Evolutionary conservation across 768 basidiomycete genomes (phyloP), one percentile per base, ranked within the genome.

Genomic region (Podaxis rugospora): DNA sequence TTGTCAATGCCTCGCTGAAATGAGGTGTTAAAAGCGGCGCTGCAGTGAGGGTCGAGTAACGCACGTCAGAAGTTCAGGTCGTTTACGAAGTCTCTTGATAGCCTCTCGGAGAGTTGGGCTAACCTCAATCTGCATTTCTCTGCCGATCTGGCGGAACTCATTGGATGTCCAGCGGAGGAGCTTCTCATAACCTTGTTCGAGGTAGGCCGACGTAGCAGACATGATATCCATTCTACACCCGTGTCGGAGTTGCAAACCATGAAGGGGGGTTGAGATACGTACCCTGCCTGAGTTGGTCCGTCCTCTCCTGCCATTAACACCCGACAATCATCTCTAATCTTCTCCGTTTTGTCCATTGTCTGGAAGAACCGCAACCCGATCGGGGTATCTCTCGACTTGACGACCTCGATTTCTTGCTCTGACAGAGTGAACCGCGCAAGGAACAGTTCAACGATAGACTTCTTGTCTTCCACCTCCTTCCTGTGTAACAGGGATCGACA

Each of bases 121-220:
- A 0, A 93, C 86, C 73, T 95, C 90, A 14, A 93, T 71, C 63
- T 88, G 86, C 10, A 83, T 78, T 60, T 92, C 93, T 32, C 85
- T 81, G 5, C 88, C 89, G 64, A 90, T 84, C 63, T 87, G 83
- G 9, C 91, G 82, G 69, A 97, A 94, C 70, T 96, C 92, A 68
- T 89, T 88, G 0, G 87, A 82, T 70, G 88, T 85, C 86, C 90
- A 95, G 25, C 93, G 87, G 59, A 89, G 80, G 44, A 95, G 84
- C 75, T 97, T 98, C 61, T 92, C 87, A 72, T 92, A 95, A 2
- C 88, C 95, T 65, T 90, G 86, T 69, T 98, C 95, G 49, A 98
- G 84, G 63, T 92, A 82, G 7, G 85, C 78, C 0, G 89, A 87
- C 0, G 93, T 97, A 6, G 85, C 78, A 0, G 88, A 76, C 86